Conservation (phyloP, 495 filamentous ascomycete species). For the Neurospora cerealis region DNA sequence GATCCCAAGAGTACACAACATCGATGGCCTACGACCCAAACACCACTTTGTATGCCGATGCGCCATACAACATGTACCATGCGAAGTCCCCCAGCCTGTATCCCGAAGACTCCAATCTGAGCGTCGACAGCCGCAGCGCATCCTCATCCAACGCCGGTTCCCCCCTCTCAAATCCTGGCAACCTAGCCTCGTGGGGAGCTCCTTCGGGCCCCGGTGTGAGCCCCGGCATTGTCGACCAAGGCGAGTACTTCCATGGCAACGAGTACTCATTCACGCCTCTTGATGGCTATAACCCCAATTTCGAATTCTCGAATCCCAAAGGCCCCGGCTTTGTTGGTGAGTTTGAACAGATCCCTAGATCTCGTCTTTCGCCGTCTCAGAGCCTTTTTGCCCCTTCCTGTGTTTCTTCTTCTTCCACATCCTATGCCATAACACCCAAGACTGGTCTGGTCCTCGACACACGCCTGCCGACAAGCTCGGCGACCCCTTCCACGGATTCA, state of each 20-base stretch:
- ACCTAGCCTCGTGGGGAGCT: constrained; percentile 46
- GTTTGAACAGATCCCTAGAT: constrained; percentile 40
- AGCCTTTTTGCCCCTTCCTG: constrained; percentile 10
- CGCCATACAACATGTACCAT: constrained; percentile 26
- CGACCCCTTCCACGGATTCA: constrained; percentile 19
- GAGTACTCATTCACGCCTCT: constrained; percentile 45
- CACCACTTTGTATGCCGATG: constrained; percentile 24
- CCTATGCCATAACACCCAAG: constrained; percentile 18
- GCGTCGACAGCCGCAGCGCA: constrained; percentile 69
- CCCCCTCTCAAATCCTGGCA: constrained; percentile 57
- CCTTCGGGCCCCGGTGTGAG: constrained; percentile 52
- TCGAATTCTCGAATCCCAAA: constrained; percentile 49
- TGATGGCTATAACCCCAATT: constrained; percentile 41
- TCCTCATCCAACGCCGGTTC: constrained; percentile 77
- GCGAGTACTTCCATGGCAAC: constrained; percentile 45
- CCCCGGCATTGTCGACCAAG: constrained; percentile 56
- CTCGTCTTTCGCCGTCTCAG: constrained; percentile 7
- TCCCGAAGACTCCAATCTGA: constrained; percentile 48
- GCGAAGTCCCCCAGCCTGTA: constrained; percentile 31
- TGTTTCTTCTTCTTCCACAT: constrained; percentile 23
- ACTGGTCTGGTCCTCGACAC: constrained; percentile 20
- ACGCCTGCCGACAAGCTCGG: constrained; percentile 23
- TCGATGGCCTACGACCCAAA: constrained; percentile 29
- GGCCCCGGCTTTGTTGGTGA: constrained; percentile 64
- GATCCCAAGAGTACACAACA: constrained; percentile 28